A percentile compares a stretch with the other conserved stretches of the same genome.
These are phyloP conservation scores for Ascochyta koolunga DNA, from an alignment of 2,329 filamentous ascomycete species.

Conservation along the genomic window DNA sequence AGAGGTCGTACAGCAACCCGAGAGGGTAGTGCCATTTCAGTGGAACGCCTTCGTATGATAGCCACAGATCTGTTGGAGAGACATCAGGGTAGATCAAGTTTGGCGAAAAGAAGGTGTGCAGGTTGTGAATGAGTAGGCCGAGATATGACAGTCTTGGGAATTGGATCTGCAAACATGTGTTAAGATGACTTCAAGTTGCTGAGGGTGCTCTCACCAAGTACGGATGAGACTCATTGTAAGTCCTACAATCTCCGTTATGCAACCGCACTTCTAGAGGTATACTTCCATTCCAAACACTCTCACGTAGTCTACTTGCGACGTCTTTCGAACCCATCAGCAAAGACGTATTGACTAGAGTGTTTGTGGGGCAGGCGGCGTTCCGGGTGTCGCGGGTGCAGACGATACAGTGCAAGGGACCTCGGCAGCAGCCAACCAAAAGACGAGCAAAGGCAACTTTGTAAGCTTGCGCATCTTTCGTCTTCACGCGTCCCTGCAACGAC, in stretches of 20 bases:
- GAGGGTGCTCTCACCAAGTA: slow-evolving; percentile 58
- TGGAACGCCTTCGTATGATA: slow-evolving; percentile 71
- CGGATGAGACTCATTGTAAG: slow-evolving; percentile 64
- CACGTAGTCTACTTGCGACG: slow-evolving; percentile 50
- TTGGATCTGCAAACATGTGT: slow-evolving; percentile 55
- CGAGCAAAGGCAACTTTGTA: slow-evolving; percentile 8
- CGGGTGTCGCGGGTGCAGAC: slow-evolving; percentile 18
- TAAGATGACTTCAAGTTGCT: neutral
- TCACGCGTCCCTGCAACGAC: slow-evolving; percentile 34
- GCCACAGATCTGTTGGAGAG: slow-evolving; percentile 62
- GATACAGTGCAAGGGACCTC: neutral
- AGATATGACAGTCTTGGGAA: slow-evolving; percentile 72
- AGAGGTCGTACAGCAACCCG: slow-evolving; percentile 72
- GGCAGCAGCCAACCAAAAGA: slow-evolving; percentile 7
- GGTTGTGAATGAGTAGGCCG: slow-evolving; percentile 66
- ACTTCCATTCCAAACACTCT: slow-evolving; percentile 63
- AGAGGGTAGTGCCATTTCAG: slow-evolving; percentile 76
- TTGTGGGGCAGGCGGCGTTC: slow-evolving; percentile 19
- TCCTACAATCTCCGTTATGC: slow-evolving; percentile 64
- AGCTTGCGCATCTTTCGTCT: slow-evolving; percentile 6
- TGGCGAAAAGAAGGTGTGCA: slow-evolving; percentile 67
- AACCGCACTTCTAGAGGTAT: slow-evolving; percentile 66
- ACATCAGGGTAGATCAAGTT: slow-evolving; percentile 64
- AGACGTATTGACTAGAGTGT: slow-evolving; percentile 19
- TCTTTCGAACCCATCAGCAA: slow-evolving; percentile 35